These are phyloP conservation scores for Malus asiatica DNA, from an alignment of 306 rosid genomes.

Conservation along the genomic window DNA sequence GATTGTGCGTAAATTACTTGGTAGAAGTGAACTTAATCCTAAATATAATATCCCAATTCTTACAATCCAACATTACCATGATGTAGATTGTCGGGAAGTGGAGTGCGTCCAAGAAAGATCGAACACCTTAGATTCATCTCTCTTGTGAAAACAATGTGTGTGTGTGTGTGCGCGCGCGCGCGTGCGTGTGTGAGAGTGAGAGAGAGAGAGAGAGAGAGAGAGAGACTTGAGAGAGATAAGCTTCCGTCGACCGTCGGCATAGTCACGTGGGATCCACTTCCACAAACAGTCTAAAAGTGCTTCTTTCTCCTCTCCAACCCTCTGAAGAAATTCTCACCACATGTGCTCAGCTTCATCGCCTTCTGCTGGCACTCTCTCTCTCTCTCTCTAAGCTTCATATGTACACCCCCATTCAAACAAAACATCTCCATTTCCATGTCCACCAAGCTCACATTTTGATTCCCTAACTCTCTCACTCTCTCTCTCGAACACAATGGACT, in stretches of 20 bases:
- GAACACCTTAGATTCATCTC: background rate
- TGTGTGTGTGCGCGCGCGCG: rapidly evolving
- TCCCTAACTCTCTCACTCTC: conserved; percentile 11
- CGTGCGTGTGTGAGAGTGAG: background rate
- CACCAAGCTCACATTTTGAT: conserved; percentile 18
- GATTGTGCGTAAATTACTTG: no score
- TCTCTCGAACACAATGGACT: conserved; percentile 52
- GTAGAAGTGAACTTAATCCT: no score
- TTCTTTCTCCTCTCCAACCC: background rate
- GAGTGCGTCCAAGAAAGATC: background rate
- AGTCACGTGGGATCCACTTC: conserved; percentile 50
- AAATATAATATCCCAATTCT: background rate
- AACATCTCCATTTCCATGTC: conserved; percentile 9
- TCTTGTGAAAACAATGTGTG: background rate
- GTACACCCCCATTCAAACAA: conserved; percentile 3
- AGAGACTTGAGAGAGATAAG: background rate
- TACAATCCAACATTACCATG: background rate
- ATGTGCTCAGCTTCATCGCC: conserved; percentile 45
- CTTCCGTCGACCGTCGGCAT: background rate
- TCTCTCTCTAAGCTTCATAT: conserved; percentile 26
- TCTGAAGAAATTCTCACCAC: conserved; percentile 21
- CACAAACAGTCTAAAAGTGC: conserved; percentile 28
- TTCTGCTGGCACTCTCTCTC: conserved; percentile 9
- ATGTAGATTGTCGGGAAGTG: background rate
- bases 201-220: background rate